These are phyloP conservation scores for Agrostemma githago DNA, from an alignment of 148 eudicot genomes.

Conservation along the genomic window DNA sequence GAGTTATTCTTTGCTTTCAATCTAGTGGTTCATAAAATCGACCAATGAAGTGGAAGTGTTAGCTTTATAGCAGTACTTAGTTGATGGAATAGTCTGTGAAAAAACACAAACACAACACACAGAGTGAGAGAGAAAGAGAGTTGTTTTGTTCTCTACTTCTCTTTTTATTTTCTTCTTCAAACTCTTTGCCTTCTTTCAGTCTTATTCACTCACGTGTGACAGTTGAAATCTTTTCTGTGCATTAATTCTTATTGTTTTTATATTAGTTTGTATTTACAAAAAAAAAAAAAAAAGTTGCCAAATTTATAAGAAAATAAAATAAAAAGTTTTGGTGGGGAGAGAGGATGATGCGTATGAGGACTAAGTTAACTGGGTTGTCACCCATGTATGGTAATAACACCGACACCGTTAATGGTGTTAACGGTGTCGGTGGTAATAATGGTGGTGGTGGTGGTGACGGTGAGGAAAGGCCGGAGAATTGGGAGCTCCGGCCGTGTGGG, in stretches of 20 bases:
- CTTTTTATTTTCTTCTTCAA: not conserved
- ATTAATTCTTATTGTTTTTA: not conserved
- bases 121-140: no score
- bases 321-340: not conserved
- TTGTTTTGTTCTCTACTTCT: not conserved
- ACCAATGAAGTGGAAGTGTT: slow-evolving; percentile 14
- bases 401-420: slow-evolving; percentile 17
- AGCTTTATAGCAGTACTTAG: not conserved
- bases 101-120: no score
- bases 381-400: slow-evolving; percentile 23
- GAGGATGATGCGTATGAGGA: slow-evolving; percentile 82
- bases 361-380: slow-evolving; percentile 39
- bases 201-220: slow-evolving; percentile 29
- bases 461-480: slow-evolving; percentile 35
- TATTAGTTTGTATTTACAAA: not conserved
- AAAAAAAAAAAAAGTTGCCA: not conserved
- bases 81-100: slow-evolving; percentile 5
- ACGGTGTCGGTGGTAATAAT: slow-evolving; percentile 1
- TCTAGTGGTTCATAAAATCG: slow-evolving; percentile 1
- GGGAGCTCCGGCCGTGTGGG: slow-evolving; percentile 91
- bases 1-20: not conserved
- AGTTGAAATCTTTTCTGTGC: slow-evolving; percentile 11
- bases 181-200: not conserved
- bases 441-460: slow-evolving; percentile 23
- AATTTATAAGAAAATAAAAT: not conserved